Evolutionary conservation across 31 red algal species (phyloP).

Genomic region (Endocladia muricata): DNA sequence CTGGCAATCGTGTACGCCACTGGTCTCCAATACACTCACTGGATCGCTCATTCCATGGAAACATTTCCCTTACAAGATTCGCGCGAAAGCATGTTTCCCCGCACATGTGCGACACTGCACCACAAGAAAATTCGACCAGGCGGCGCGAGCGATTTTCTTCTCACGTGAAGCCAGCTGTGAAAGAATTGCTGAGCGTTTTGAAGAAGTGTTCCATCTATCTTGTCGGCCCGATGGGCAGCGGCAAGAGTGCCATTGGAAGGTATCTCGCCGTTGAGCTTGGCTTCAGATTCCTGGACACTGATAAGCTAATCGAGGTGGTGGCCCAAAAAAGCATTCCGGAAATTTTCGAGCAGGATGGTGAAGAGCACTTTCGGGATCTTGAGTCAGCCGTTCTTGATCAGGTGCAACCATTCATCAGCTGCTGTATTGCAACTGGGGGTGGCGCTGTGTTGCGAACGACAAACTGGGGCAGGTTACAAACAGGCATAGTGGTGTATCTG

Average conservation of each 20-base stretch:
- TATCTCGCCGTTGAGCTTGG: conserved; percentile 60
- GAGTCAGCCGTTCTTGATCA: conserved; percentile 63
- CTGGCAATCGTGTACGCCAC: too few species aligned
- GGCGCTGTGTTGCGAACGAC: conserved; percentile 66
- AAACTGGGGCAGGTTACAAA: conserved; percentile 80
- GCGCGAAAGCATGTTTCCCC: too few species aligned
- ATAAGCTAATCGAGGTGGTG: conserved; percentile 66
- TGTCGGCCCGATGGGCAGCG: conserved; percentile 87
- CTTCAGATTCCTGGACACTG: conserved; percentile 83
- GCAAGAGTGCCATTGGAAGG: conserved; percentile 74
- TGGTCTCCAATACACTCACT: too few species aligned
- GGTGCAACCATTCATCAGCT: conserved; percentile 52
- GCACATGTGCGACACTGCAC: too few species aligned
- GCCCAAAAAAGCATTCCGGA: conserved; percentile 46
- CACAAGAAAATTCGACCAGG: too few species aligned
- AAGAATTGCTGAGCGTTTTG: conserved; percentile 56
- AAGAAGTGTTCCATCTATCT: conserved; percentile 88
- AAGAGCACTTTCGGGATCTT: conserved; percentile 82
- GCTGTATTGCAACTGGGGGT: conserved; percentile 84
- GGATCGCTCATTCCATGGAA: too few species aligned
- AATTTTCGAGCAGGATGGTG: conserved; percentile 85
- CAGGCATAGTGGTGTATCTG: conserved; percentile 76
- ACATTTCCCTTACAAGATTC: too few species aligned
- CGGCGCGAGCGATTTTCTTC: background rate
- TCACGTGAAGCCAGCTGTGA: conserved; percentile 28